Base-by-base conservation (phyloP, 305 asterid genomes). In the Fraxinus sp. region DNA sequence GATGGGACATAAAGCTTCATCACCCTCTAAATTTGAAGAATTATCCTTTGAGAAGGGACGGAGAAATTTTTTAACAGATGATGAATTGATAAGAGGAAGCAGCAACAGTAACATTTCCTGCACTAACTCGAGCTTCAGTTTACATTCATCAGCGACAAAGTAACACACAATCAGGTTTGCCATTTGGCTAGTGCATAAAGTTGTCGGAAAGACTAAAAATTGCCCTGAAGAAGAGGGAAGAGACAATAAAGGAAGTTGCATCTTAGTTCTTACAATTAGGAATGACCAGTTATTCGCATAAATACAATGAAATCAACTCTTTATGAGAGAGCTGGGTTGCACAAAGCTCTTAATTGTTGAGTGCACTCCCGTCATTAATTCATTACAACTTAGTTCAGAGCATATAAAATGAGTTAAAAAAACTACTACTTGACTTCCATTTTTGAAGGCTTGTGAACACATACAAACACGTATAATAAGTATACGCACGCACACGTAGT, bases 31-130 rank as follows among this genome's bases (percentile, higher is more conserved):
- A 84, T 83, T 87, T n/a, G 89, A 93, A 64, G 94, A 87, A 84
- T 90, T 92, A 80, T 95, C 92, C 80, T 90, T 89, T 0, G 97
- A 92, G 90, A 93, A 91, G 35, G 98, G 97, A 30, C 79, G 88
- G 81, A 93, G 92, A 74, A 93, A 82, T 64, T 89, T 93, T 87
- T 90, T 91, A 43, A 92, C 86, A 8, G 94, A 93, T 24, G 98
- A 89, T 73, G 98, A 93, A 80, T 93, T 93, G 46, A 93, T 92
- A 82, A 92, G 97, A 72, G 98, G 97, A 82, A 95, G 97, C 87
- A 93, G 95, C 92, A 93, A 83, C 87, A 95, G 82, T 84, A 92
- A 81, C 98, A 93, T 93, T 92, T 95, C 98, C 98, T 95, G 94
- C 87, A 87, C 43, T 78, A 18, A 72, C 77, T 78, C 79, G 22